phyloP scores from a whole-genome alignment of 768 basidiomycete species.

The Xanthoconium stramineum region DNA sequence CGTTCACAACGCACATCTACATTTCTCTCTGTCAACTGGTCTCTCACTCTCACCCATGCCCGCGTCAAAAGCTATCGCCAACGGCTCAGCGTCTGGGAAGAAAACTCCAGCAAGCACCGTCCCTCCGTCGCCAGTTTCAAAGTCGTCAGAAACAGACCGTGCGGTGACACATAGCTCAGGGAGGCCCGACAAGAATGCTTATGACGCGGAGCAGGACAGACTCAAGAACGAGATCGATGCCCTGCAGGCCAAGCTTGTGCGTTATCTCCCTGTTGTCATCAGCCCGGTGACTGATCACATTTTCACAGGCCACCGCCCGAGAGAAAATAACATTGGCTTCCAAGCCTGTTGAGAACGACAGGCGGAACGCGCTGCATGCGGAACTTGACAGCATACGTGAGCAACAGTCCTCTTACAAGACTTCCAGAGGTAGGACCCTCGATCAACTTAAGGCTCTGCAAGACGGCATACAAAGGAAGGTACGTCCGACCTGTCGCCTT shows the following conservation, averaged over 20 bases:
- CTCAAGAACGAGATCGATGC: constrained; percentile 82
- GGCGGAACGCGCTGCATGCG: constrained; percentile 64
- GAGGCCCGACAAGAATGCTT: constrained; percentile 82
- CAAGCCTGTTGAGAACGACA: constrained; percentile 66
- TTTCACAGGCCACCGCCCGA: constrained; percentile 57
- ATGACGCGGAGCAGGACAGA: constrained; percentile 81
- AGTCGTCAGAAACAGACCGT: constrained; percentile 19
- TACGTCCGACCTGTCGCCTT: constrained; percentile 23
- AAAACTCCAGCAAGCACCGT: constrained; percentile 26
- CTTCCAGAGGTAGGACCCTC: constrained; percentile 60
- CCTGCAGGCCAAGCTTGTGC: constrained; percentile 74
- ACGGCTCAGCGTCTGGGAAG: constrained; percentile 40
- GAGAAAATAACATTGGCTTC: constrained; percentile 70
- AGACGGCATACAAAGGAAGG: constrained; percentile 82
- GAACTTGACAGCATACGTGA: constrained; percentile 79
- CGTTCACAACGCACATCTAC: constrained; percentile 13
- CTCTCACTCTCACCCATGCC: constrained; percentile 20
- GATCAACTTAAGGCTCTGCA: constrained; percentile 80
- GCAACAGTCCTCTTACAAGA: constrained; percentile 77
- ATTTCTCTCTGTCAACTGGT: constrained; percentile 10
- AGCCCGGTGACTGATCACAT: neutral
- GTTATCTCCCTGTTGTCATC: constrained; percentile 31
- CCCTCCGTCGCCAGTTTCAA: constrained; percentile 27
- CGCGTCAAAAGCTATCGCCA: constrained; percentile 50
- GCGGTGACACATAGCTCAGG: constrained; percentile 35